Evolutionary conservation across 2,329 filamentous ascomycete species (phyloP).

Genomic region (Aspergillus nomiae): DNA sequence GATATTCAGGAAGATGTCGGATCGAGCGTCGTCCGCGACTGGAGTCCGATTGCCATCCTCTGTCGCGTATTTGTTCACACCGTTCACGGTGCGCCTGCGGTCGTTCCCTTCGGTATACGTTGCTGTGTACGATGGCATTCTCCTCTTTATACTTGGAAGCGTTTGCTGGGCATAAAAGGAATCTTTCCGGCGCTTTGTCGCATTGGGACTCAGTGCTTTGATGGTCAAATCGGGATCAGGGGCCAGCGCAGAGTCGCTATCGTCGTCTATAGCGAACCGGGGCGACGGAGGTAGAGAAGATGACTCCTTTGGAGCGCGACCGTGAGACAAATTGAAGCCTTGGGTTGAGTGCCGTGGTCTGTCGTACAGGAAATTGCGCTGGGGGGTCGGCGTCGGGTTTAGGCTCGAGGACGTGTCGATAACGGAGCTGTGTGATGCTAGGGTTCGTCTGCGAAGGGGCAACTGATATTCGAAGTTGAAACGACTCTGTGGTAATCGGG

Average conservation of each 20-base stretch:
- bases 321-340: conserved; percentile 24
- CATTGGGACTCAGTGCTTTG: conserved; percentile 30
- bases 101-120: conserved; percentile 33
- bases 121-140: conserved; percentile 35
- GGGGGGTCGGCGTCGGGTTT: conserved; percentile 50
- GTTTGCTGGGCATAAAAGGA: conserved; percentile 24
- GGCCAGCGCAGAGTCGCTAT: conserved; percentile 19
- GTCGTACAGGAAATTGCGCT: conserved; percentile 41
- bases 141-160: conserved; percentile 33
- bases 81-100: conserved; percentile 27
- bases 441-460: conserved; percentile 23
- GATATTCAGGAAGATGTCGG: conserved; percentile 51
- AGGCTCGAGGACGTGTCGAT: not conserved
- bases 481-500: conserved; percentile 24
- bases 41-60: conserved; percentile 36
- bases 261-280: conserved; percentile 15
- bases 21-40: conserved; percentile 39
- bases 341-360: conserved; percentile 33
- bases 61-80: conserved; percentile 26
- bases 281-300: conserved; percentile 18
- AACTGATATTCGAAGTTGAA: conserved; percentile 27
- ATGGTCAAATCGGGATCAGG: conserved; percentile 29
- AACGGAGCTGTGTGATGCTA: conserved; percentile 21
- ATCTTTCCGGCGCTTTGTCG: conserved; percentile 30
- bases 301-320: conserved; percentile 22